Base-by-base conservation (phyloP, 2,329 filamentous ascomycete genomes). In the Aspergillus texensis region DNA sequence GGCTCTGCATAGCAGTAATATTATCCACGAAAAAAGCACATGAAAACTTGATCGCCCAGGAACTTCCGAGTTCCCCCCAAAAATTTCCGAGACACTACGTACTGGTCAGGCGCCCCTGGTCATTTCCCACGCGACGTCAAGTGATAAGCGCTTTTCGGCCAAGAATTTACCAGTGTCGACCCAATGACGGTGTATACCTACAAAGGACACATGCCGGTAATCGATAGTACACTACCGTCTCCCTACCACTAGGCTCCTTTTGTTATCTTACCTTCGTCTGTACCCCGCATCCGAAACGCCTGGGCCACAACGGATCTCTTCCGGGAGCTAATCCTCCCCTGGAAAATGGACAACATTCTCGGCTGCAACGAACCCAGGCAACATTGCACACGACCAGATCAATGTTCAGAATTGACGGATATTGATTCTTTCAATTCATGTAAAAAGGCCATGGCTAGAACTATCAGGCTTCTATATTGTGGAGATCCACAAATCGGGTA, bases 271-370 rank as follows among this genome's bases (percentile, higher is more conserved):
- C 36, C 45, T 46, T 53, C 46, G 28, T 55, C 57, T 70, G 60
- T 70, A 67, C 68, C 68, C 68, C 68, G 67, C 68, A 70, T 70
- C 68, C 67, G 67, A 58, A 32, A 61, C 63, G 60, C 62, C 64
- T 65, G 67, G 67, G 55, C 66, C 67, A 70, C 68, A 48, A 62
- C 64, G 68, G 68, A 66, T 65, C 62, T 67, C 66, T 62, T 67
- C 67, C 68, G 63, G 54, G 54, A 46, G 46, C 53, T 48, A 43
- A 32, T 62, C 50, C 56, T 62, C 34, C 52, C 21, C n/a, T 57
- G 56, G 55, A 11, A 11, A 55, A 39, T 10, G 21, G 32, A 26
- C 32, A 55, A 55, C 32, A 26, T 16, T 55, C 32, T 12, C n/a
- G 30, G 36, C 54, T 16, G 26, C 34, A 39, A 39, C 16, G 14